phyloP scores from a whole-genome alignment of 345 rosid genomes.

The Lumnitzera racemosa region DNA sequence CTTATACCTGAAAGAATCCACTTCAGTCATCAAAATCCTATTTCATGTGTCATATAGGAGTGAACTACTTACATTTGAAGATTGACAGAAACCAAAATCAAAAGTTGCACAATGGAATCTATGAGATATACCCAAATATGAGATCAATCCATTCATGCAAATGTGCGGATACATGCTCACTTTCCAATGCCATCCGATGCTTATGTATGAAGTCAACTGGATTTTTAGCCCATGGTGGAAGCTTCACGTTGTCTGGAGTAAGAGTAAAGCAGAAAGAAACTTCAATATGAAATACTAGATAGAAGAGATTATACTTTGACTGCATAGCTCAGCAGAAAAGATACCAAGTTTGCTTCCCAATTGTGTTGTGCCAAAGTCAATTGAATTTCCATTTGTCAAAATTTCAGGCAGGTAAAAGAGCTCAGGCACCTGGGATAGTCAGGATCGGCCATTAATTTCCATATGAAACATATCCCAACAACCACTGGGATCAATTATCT shows the following conservation, averaged over 20 bases:
- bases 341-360: constrained; percentile 90
- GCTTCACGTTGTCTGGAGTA: constrained; percentile 71
- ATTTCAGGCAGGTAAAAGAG: constrained; percentile 94
- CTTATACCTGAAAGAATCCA: constrained; percentile 50
- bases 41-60: not conserved
- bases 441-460: not conserved
- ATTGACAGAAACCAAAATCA: not conserved
- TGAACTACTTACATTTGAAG: not conserved
- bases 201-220: constrained; percentile 92
- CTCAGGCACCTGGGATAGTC: constrained; percentile 75
- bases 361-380: constrained; percentile 90
- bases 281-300: not conserved
- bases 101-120: not conserved
- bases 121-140: constrained; percentile 68
- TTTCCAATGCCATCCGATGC: constrained; percentile 92
- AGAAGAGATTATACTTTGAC: not conserved
- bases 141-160: constrained; percentile 99
- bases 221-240: constrained; percentile 95
- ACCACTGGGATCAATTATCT: not conserved
- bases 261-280: not conserved
- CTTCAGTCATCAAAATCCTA: not conserved
- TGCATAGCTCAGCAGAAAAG: constrained; percentile 13
- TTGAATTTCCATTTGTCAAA: constrained; percentile 76
- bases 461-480: not conserved
- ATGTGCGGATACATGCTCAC: constrained; percentile 92